Conservation (phyloP, 306 rosid species). For the Lathyrus sativus region DNA sequence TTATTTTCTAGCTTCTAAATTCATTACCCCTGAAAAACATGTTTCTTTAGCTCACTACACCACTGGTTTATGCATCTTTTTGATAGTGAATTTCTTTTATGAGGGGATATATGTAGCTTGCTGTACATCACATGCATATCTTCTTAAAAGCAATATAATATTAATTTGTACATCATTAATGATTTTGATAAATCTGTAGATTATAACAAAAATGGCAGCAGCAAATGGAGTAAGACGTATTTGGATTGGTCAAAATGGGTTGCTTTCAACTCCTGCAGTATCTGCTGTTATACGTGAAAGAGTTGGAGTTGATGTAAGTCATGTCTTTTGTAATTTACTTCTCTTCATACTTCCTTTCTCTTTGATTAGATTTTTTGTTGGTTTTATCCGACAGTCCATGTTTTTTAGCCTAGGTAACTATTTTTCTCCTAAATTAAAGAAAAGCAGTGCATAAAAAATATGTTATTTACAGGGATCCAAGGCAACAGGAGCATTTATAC, state of each 20-base stretch:
- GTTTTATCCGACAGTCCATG: constrained; percentile 17
- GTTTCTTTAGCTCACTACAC: constrained; percentile 31
- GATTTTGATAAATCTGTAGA: constrained; percentile 52
- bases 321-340: constrained; percentile 24
- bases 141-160: constrained; percentile 12
- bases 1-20: constrained; percentile 15
- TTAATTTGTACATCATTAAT: constrained; percentile 10
- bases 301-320: constrained; percentile 83
- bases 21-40: constrained; percentile 2
- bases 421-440: constrained; percentile 22
- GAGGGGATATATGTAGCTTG: constrained; percentile 1
- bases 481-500: constrained; percentile 93
- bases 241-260: constrained; percentile 94
- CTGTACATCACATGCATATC: constrained; percentile 15
- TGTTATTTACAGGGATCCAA: constrained; percentile 70
- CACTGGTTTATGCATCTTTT: constrained; percentile 15
- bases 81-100: constrained; percentile 3
- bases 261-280: constrained; percentile 99
- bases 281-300: constrained; percentile 95
- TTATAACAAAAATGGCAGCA: constrained; percentile 87
- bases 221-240: constrained; percentile 90
- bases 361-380: constrained; percentile 18
- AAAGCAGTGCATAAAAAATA: not conserved
- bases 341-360: not conserved
- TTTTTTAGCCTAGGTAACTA: not conserved